Evolutionary conservation across 2,329 filamentous ascomycete species (phyloP).

Genomic region (Dendrostoma leiphaemia): DNA sequence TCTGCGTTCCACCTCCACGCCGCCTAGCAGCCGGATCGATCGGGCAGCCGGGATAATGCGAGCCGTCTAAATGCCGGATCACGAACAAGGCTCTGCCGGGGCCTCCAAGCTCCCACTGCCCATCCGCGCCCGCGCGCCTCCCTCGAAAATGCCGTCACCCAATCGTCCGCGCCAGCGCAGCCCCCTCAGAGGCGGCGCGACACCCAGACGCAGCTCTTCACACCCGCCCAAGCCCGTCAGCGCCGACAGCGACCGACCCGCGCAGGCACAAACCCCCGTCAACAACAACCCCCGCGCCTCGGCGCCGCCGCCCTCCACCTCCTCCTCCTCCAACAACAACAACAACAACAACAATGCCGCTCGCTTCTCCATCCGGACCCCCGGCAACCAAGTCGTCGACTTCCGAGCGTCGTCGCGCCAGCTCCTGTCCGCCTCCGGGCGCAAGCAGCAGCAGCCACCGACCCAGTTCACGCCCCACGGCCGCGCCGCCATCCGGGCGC

Average conservation of each 20-base stretch:
- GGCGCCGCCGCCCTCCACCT: constrained; percentile 38
- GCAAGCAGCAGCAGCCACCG: constrained; percentile 24
- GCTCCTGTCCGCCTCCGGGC: constrained; percentile 45
- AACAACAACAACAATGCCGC: constrained; percentile 39
- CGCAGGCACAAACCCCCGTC: background rate
- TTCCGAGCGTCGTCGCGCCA: constrained; percentile 34
- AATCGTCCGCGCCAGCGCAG: constrained; percentile 6
- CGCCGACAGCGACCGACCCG: background rate
- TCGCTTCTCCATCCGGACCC: constrained; percentile 40
- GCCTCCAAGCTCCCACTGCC: constrained; percentile 14
- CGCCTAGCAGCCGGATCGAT: background rate
- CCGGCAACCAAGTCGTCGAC: constrained; percentile 32
- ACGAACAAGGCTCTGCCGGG: constrained; percentile 13
- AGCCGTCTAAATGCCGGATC: constrained; percentile 11
- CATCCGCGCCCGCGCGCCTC: constrained; percentile 9
- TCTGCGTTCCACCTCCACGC: background rate
- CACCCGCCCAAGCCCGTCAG: constrained; percentile 4
- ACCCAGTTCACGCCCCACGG: constrained; percentile 54
- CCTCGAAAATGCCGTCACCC: constrained; percentile 10
- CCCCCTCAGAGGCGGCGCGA: background rate
- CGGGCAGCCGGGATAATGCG: constrained; percentile 3
- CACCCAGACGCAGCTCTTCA: constrained; percentile 17
- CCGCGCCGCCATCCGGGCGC: constrained; percentile 56
- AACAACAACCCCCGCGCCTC: constrained; percentile 8
- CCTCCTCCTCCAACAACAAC: constrained; percentile 38